phyloP scores from a whole-genome alignment of 306 rosid species.

The Trifolium pratense region DNA sequence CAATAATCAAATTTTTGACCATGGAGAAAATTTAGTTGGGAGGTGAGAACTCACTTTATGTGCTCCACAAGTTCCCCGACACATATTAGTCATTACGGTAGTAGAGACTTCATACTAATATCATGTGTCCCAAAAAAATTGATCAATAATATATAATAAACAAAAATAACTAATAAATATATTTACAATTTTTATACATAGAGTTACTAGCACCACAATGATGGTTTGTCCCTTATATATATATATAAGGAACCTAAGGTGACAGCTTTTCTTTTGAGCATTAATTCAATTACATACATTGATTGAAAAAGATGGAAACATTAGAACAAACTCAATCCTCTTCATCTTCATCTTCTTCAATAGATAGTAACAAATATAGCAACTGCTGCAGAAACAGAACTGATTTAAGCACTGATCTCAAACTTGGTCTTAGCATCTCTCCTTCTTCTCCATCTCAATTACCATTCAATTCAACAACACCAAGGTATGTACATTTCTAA shows the following conservation, averaged over 20 bases:
- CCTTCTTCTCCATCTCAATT: constrained; percentile 37
- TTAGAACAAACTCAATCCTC: constrained; percentile 45
- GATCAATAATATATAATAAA: too few species aligned
- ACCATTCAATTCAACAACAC: constrained; percentile 34
- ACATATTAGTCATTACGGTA: too few species aligned
- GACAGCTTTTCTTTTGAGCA: constrained; percentile 46
- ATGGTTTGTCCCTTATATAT: neutral
- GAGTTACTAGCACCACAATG: too few species aligned
- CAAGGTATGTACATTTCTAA: constrained; percentile 29
- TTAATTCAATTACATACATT: constrained; percentile 44
- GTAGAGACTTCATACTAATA: too few species aligned
- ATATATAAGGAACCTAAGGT: constrained; percentile 43
- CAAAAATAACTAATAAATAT: too few species aligned
- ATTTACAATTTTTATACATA: too few species aligned
- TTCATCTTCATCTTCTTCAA: constrained; percentile 58
- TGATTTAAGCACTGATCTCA: constrained; percentile 57
- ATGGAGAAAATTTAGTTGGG: too few species aligned
- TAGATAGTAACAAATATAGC: constrained; percentile 46
- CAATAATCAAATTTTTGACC: too few species aligned
- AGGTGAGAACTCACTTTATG: too few species aligned
- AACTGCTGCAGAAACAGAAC: constrained; percentile 33
- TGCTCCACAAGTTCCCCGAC: too few species aligned
- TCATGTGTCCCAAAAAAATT: too few species aligned
- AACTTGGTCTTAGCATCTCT: constrained; percentile 56
- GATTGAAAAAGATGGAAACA: constrained; percentile 49